Evolutionary conservation across 495 filamentous ascomycete species (phyloP), one percentile per base, ranked within the genome.

Genomic region (Podospora didyma): DNA sequence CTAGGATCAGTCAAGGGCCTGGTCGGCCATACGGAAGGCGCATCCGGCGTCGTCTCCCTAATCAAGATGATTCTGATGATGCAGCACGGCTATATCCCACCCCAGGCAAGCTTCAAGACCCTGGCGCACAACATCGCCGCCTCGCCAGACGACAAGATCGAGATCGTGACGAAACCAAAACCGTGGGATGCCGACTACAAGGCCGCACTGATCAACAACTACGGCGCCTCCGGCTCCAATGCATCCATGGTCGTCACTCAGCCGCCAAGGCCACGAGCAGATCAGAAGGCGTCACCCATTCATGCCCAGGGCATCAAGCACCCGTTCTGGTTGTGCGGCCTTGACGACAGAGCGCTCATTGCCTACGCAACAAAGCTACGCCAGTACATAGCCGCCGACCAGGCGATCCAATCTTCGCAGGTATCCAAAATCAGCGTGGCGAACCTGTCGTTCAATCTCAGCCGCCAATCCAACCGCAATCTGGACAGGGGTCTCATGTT

Each of bases 21-120:
- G 3, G 63, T 83, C 11, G 82, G 82, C 7, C 82, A 84, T 54
- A 74, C 72, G 0, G 82, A 84, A 54, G 69, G 70, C 1, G 69
- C 77, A 0, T 77, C 79, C 0, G 81, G 81, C 3, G 61, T 79
- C 2, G 60, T 56, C 0, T 67, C 72, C 0, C 55, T 83, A 2
- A 69, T 80, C 35, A 82, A 82, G 59, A 56, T 73, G 0, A 22
- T 60, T 7, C 35, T 45, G 11, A 52, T 42, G 45, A 26, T 53
- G 7, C 19, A 53, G 19, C 7, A 53, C 2, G 12, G 46, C n/a
- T 4, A 24, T 7, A 19, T 50, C 3, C 46, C 46, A 1, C 2
- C 28, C 31, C 54, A 56, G 22, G 26, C 45, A 7, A 49, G 31
- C 45, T 56, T 49, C 54, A 7, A 23, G 0, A 41, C 45, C 19